Conservation (phyloP, 352 stramenopile genomes). For the Globisporangium takayamanum region DNA sequence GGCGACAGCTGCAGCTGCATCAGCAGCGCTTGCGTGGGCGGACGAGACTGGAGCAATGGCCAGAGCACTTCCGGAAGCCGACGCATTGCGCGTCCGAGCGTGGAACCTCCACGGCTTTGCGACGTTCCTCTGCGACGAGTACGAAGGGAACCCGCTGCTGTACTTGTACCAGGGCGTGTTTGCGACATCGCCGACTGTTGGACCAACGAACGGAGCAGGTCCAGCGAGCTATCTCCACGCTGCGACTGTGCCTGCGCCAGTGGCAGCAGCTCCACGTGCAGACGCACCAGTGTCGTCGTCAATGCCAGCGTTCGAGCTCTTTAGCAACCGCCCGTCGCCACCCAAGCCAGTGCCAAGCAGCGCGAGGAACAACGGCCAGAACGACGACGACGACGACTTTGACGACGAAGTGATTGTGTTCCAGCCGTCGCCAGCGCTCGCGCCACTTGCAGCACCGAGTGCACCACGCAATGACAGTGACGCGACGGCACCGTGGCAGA, state of each 20-base stretch:
- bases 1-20: not conserved
- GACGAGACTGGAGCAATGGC: slow-evolving; percentile 16
- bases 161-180: slow-evolving; percentile 39
- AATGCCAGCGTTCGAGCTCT: slow-evolving; percentile 22
- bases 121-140: slow-evolving; percentile 50
- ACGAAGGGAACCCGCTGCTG: slow-evolving; percentile 53
- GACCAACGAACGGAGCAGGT: not conserved
- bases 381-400: slow-evolving; percentile 62
- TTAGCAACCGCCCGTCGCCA: slow-evolving; percentile 6
- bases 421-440: slow-evolving; percentile 44
- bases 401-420: slow-evolving; percentile 86
- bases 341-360: not conserved
- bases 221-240: no score
- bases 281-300: slow-evolving; percentile 1
- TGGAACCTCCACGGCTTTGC: slow-evolving; percentile 62
- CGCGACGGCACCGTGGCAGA: not conserved
- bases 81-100: slow-evolving; percentile 43
- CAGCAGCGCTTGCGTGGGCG: slow-evolving; percentile 16
- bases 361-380: slow-evolving; percentile 8
- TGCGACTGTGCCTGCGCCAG: no score
- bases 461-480: slow-evolving; percentile 10
- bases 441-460: not conserved
- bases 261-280: no score
- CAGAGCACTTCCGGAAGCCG: slow-evolving; percentile 26
- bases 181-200: slow-evolving; percentile 22